phyloP scores from a whole-genome alignment of 805 yeast species.

The Saccharomycopsis schoenii region DNA sequence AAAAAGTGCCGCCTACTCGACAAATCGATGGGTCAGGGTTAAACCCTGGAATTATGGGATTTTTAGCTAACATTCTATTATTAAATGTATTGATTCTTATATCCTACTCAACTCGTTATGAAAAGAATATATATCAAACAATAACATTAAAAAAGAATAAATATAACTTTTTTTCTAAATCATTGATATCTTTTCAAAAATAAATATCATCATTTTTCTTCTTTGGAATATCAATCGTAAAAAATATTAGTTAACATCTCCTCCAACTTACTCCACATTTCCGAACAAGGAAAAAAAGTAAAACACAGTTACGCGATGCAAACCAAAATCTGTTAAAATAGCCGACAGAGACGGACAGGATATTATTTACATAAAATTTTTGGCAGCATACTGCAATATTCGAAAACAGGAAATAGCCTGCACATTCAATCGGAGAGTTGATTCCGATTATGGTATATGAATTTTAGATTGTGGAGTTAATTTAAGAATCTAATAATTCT shows the following conservation, averaged over 20 bases:
- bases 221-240: neutral
- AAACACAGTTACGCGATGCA: neutral
- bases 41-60: conserved; percentile 15
- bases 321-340: neutral
- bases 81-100: neutral
- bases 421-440: neutral
- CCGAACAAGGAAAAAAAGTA: neutral
- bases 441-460: too few relatives aligned
- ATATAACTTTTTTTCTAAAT: too few relatives aligned
- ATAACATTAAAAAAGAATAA: too few relatives aligned
- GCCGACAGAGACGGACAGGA: neutral
- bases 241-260: neutral
- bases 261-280: neutral
- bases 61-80: neutral
- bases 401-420: neutral
- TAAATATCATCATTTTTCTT: too few relatives aligned
- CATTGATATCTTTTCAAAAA: too few relatives aligned
- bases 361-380: too few relatives aligned
- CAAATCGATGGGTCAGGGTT: conserved; percentile 13
- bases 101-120: too few relatives aligned
- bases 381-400: neutral
- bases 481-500: too few relatives aligned
- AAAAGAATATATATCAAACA: too few relatives aligned
- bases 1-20: conserved; percentile 1
- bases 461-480: too few relatives aligned